These are phyloP conservation scores for Hypomontagnella monticulosa DNA, from an alignment of 495 filamentous ascomycete genomes.

Conservation along the genomic window DNA sequence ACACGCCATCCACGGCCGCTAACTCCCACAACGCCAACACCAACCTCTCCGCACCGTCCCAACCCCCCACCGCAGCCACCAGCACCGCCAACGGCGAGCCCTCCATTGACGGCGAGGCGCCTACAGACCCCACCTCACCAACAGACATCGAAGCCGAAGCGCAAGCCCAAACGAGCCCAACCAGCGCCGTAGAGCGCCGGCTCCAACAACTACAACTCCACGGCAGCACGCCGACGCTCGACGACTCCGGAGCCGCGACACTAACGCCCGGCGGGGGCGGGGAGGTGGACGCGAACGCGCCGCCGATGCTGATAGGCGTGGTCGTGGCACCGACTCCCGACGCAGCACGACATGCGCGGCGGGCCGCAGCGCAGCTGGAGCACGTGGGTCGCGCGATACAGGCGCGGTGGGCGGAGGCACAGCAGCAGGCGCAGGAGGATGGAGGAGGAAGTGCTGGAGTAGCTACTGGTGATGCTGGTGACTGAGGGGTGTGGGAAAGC, in stretches of 20 bases:
- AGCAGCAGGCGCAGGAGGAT: background rate
- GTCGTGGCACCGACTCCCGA: slow-evolving; percentile 44
- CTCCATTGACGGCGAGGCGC: background rate
- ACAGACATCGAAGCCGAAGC: background rate
- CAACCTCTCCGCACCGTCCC: slow-evolving; percentile 1
- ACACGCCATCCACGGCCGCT: slow-evolving; percentile 7
- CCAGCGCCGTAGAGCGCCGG: slow-evolving; percentile 18
- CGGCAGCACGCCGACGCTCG: slow-evolving; percentile 1
- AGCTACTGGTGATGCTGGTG: slow-evolving; percentile 12
- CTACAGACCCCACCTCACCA: background rate
- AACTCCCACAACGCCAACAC: slow-evolving; percentile 2
- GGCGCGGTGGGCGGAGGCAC: slow-evolving; percentile 38
- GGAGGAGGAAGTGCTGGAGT: background rate
- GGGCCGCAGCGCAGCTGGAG: slow-evolving; percentile 48
- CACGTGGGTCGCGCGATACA: slow-evolving; percentile 51
- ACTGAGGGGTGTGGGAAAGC: slow-evolving; percentile 21
- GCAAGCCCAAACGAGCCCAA: background rate
- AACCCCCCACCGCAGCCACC: background rate
- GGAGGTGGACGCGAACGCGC: slow-evolving; percentile 30
- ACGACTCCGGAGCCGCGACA: background rate
- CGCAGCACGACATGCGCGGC: slow-evolving; percentile 44
- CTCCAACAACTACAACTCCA: slow-evolving; percentile 33
- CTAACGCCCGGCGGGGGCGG: slow-evolving; percentile 3
- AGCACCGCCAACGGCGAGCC: background rate
- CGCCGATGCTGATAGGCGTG: slow-evolving; percentile 48